Percentiles rank a stretch among this genome's conserved stretches.
Evolutionary conservation across 2,329 filamentous ascomycete genomes (phyloP).

Genomic region (Apiospora rasikravindrae): DNA sequence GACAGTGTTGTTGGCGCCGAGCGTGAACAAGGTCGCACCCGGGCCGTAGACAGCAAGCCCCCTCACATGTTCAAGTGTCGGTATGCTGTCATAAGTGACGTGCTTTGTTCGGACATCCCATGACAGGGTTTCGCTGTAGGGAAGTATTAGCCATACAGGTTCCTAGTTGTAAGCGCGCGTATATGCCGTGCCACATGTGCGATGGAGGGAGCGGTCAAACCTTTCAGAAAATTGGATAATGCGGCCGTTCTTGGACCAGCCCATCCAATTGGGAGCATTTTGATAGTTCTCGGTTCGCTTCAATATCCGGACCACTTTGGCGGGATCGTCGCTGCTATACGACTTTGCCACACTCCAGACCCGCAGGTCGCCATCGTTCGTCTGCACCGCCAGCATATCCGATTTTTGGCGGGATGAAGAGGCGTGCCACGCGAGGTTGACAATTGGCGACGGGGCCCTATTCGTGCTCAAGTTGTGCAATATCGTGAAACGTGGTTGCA

Average conservation of each 20-base stretch:
- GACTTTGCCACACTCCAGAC: conserved; percentile 97
- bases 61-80: conserved; percentile 79
- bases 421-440: conserved; percentile 91
- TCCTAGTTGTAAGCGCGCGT: conserved; percentile 50
- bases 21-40: conserved; percentile 88
- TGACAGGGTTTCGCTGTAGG: conserved; percentile 78
- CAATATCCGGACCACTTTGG: conserved; percentile 87
- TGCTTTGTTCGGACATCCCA: conserved; percentile 99
- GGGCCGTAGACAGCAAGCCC: conserved; percentile 89
- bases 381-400: conserved; percentile 95
- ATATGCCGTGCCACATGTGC: conserved; percentile 30
- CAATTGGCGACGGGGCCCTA: conserved; percentile 82
- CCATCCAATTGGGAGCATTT: conserved; percentile 89
- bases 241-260: conserved; percentile 97
- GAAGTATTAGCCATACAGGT: conserved; percentile 31
- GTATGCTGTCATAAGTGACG: conserved; percentile 87
- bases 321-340: conserved; percentile 71
- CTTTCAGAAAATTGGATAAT: conserved; percentile 91
- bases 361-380: conserved; percentile 86
- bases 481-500: conserved; percentile 93
- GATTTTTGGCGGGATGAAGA: conserved; percentile 96
- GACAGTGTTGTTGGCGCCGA: conserved; percentile 85
- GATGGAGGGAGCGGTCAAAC: conserved; percentile 56
- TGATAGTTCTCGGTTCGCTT: conserved; percentile 77
- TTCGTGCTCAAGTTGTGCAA: conserved; percentile 89